Conservation (phyloP, 2,329 filamentous ascomycete species). For the Neonectria coccinea region DNA sequence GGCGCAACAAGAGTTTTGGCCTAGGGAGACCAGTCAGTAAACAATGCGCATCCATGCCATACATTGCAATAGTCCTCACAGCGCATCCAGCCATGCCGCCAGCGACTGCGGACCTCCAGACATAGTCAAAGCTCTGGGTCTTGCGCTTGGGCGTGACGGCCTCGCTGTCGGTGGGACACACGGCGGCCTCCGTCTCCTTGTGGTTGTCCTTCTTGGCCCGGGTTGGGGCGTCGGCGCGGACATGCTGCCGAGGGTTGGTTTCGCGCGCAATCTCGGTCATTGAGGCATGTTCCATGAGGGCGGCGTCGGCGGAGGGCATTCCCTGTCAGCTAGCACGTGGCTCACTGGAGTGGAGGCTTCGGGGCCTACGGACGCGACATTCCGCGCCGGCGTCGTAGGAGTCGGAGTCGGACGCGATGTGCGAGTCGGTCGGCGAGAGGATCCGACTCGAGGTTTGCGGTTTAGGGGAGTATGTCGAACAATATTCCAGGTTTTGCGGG, state of each 20-base stretch:
- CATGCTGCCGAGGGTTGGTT: constrained; percentile 47
- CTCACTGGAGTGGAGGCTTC: constrained; percentile 32
- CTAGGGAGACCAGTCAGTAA: constrained; percentile 57
- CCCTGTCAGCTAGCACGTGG: constrained; percentile 48
- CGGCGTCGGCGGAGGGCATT: constrained; percentile 68
- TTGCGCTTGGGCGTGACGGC: constrained; percentile 57
- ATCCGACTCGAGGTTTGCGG: background rate
- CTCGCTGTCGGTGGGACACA: constrained; percentile 64
- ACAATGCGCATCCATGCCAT: background rate
- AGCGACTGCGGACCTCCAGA: constrained; percentile 84
- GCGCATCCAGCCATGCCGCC: constrained; percentile 93
- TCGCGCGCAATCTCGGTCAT: constrained; percentile 64
- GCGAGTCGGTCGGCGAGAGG: constrained; percentile 1
- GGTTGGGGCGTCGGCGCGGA: constrained; percentile 34
- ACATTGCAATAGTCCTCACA: constrained; percentile 65
- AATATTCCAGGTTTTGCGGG: too few relatives aligned
- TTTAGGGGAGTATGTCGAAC: background rate
- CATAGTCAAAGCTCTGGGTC: constrained; percentile 82
- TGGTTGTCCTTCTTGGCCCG: constrained; percentile 29
- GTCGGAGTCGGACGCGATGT: constrained; percentile 31
- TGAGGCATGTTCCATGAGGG: constrained; percentile 68
- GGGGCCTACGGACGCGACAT: constrained; percentile 42
- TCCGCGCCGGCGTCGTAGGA: constrained; percentile 36
- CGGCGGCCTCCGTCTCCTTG: constrained; percentile 51
- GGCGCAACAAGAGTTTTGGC: constrained; percentile 96